Evolutionary conservation across 1,139 yeast species (phyloP).

Genomic region (Diutina scorzettiae): DNA sequence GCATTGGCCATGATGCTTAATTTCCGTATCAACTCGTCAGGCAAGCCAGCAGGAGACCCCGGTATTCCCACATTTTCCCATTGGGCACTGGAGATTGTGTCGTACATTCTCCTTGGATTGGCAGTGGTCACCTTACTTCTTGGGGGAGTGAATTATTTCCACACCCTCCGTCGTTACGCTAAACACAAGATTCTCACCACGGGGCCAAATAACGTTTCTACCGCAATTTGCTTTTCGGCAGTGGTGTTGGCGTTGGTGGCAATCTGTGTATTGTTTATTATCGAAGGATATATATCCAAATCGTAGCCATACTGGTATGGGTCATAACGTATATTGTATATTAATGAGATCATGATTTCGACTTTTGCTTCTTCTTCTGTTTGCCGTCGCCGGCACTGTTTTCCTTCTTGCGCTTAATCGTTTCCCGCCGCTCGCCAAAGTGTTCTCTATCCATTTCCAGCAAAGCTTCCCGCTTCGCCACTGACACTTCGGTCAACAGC

Average conservation of each 20-base stretch:
- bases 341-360: too few relatives aligned
- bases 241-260: slow-evolving; percentile 32
- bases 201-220: slow-evolving; percentile 24
- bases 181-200: slow-evolving; percentile 29
- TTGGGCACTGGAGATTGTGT: slow-evolving; percentile 19
- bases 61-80: background rate
- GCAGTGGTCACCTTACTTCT: slow-evolving; percentile 29
- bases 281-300: slow-evolving; percentile 16
- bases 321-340: too few relatives aligned
- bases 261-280: slow-evolving; percentile 29
- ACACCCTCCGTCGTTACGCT: slow-evolving; percentile 35
- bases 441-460: slow-evolving; percentile 90
- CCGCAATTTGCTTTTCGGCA: slow-evolving; percentile 26
- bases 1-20: slow-evolving; percentile 42
- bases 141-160: slow-evolving; percentile 33
- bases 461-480: slow-evolving; percentile 79
- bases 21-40: slow-evolving; percentile 30
- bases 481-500: slow-evolving; percentile 56
- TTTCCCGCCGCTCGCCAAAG: slow-evolving; percentile 64
- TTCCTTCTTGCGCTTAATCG: slow-evolving; percentile 34
- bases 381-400: background rate
- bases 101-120: slow-evolving; percentile 27
- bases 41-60: slow-evolving; percentile 8
- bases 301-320: too few relatives aligned
- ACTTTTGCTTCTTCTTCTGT: background rate